Percentiles rank a stretch among this genome's conserved stretches.
Evolutionary conservation across 1,284 basidiomycete genomes (phyloP).

Genomic region (Tilletiopsis washingtonensis): DNA sequence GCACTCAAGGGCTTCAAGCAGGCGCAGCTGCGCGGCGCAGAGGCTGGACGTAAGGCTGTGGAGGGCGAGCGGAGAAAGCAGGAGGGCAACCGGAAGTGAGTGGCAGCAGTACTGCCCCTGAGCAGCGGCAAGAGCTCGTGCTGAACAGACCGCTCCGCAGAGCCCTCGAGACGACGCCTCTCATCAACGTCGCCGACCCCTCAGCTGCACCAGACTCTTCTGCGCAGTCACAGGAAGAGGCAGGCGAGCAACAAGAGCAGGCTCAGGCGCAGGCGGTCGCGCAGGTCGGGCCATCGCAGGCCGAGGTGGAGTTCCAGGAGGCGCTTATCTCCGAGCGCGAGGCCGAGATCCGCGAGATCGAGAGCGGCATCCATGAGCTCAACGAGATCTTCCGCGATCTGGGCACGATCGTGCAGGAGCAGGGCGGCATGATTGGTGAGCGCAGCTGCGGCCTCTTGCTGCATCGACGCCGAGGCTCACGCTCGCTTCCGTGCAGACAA

Average conservation of each 20-base stretch:
- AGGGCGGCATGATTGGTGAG: slow-evolving; percentile 87
- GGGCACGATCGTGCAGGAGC: slow-evolving; percentile 86
- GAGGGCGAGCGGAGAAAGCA: slow-evolving; percentile 52
- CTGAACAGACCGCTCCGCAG: background rate
- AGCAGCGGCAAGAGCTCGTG: background rate
- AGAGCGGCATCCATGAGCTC: slow-evolving; percentile 91
- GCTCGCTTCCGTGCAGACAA: slow-evolving; percentile 60
- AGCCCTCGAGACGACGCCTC: background rate
- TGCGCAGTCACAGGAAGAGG: too few species aligned
- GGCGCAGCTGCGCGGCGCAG: slow-evolving; percentile 80
- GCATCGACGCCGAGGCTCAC: too few species aligned
- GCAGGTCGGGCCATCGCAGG: slow-evolving; percentile 54
- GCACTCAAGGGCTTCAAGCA: slow-evolving; percentile 84
- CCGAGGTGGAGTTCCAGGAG: slow-evolving; percentile 92
- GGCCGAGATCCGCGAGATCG: slow-evolving; percentile 89
- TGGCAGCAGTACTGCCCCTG: background rate
- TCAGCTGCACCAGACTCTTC: too few species aligned
- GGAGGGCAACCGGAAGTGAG: slow-evolving; percentile 1
- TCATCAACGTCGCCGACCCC: too few species aligned
- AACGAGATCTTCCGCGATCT: slow-evolving; percentile 95
- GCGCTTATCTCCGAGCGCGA: slow-evolving; percentile 92
- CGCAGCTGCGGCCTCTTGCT: slow-evolving; percentile 7
- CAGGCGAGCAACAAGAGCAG: slow-evolving; percentile 23
- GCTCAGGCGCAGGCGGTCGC: slow-evolving; percentile 37
- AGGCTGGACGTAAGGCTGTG: slow-evolving; percentile 69